Base-by-base conservation (phyloP, 148 eudicot genomes). In the Dianthus caryophyllus region DNA sequence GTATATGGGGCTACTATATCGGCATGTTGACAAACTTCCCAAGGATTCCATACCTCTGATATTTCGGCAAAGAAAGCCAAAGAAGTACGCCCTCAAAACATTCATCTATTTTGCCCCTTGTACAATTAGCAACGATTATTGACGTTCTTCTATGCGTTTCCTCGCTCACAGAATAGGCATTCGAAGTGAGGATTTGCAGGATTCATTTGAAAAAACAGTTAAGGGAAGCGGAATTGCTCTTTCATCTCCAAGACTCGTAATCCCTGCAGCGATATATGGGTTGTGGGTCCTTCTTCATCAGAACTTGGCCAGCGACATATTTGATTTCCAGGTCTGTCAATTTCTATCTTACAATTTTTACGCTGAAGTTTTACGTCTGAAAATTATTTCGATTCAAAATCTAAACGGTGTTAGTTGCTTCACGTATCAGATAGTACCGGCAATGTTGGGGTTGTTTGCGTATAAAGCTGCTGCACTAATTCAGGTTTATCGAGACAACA, bases 401-500 rank as follows among this genome's bases (percentile, higher is more conserved):
- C 44, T 31, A 14, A 61, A 14, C n/a, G 25, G 15, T 30, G 21
- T 46, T 11, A 43, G 11, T 15, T 14, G 12, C 6, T 50, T 51
- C 27, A 10, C 22, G 17, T 63, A 12, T 70, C 79, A 94, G 98
- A 84, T 94, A 64, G 78, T 85, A 69, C 98, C 98, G 21, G 97
- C 92, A 24, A 88, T 90, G 90, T 49, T 90, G 30, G 98, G 98
- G 66, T 11, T 94, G 69, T 94, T 94, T 81, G 97, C 98, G 20
- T 94, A 94, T 65, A 90, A 94, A 78, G 98, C 92, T 26, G 97
- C 97, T 60, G 92, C 92, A 21, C 89, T 94, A 57, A 87, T 90
- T 72, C 96, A 94, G 83, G 96, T 90, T 36, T 93, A 93, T 70
- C 80, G 98, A 78, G 98, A 93, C 77, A 93, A 93, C 49, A 95